Percentiles rank a stretch among this genome's conserved stretches.
Conservation (phyloP, 305 asterid genomes). For the Solanum hybrid region DNA sequence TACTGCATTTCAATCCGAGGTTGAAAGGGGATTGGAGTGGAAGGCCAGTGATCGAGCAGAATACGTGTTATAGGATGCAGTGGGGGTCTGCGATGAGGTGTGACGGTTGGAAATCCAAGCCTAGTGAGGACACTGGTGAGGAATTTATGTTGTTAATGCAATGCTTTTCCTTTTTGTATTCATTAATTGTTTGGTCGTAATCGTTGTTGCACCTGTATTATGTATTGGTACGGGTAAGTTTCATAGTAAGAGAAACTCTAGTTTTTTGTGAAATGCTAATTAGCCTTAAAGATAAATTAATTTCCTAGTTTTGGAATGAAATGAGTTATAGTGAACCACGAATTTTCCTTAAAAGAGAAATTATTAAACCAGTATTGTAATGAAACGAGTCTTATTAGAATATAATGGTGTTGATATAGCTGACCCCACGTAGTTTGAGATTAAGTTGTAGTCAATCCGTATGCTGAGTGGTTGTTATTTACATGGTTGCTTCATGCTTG, state of each 20-base stretch:
- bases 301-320: background rate
- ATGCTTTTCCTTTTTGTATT: background rate
- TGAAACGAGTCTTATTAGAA: background rate
- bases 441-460: background rate
- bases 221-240: background rate
- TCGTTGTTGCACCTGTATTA: background rate
- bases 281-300: background rate
- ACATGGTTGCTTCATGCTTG: background rate
- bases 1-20: constrained; percentile 84
- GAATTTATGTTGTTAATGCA: background rate
- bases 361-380: background rate
- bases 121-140: constrained; percentile 86
- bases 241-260: background rate
- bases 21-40: constrained; percentile 94
- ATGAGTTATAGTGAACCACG: background rate
- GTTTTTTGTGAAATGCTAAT: background rate
- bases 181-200: background rate
- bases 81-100: constrained; percentile 88
- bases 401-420: background rate
- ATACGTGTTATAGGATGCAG: constrained; percentile 90
- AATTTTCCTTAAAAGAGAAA: background rate
- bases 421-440: background rate
- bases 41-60: constrained; percentile 67
- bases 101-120: constrained; percentile 76
- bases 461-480: background rate